A percentile compares a stretch with the other conserved stretches of the same genome.
Evolutionary conservation across 2,329 filamentous ascomycete species (phyloP).

Genomic region (Fusarium burgessii): DNA sequence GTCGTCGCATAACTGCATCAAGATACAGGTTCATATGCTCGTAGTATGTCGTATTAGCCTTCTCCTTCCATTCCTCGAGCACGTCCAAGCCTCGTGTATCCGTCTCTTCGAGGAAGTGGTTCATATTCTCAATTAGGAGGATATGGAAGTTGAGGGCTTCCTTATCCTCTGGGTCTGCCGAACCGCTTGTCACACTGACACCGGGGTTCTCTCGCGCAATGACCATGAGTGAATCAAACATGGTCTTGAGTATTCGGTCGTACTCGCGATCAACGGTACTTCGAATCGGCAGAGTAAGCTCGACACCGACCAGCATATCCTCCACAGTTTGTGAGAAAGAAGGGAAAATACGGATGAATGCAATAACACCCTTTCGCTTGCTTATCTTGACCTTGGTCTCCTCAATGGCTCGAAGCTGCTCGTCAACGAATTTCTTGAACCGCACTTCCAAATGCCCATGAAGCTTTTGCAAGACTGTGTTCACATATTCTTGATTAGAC

Average conservation of each 20-base stretch:
- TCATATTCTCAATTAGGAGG: constrained; percentile 98
- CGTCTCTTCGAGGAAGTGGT: constrained; percentile 94
- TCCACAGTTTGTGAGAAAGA: constrained; percentile 85
- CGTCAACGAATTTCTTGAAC: constrained; percentile 91
- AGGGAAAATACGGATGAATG: constrained; percentile 94
- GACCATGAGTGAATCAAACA: constrained; percentile 97
- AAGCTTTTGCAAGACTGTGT: constrained; percentile 81
- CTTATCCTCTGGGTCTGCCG: constrained; percentile 83
- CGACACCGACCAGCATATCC: constrained; percentile 77
- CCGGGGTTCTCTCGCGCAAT: constrained; percentile 81
- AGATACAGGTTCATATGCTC: constrained; percentile 93
- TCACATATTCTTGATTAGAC: constrained; percentile 92
- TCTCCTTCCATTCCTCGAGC: constrained; percentile 84
- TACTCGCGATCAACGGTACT: constrained; percentile 88
- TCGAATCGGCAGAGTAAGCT: constrained; percentile 72
- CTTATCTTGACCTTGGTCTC: constrained; percentile 99
- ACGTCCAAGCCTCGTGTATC: constrained; percentile 80
- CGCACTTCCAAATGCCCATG: constrained; percentile 79
- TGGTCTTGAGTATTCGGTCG: constrained; percentile 87
- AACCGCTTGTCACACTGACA: constrained; percentile 57
- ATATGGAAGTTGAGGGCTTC: constrained; percentile 98
- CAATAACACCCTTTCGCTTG: constrained; percentile 96
- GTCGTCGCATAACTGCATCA: constrained; percentile 86
- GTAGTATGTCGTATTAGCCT: constrained; percentile 80
- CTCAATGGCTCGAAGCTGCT: constrained; percentile 94